A percentile compares a stretch with the other conserved stretches of the same genome.
Conservation (phyloP, 805 yeast genomes). For the Candida hungchunana region DNA sequence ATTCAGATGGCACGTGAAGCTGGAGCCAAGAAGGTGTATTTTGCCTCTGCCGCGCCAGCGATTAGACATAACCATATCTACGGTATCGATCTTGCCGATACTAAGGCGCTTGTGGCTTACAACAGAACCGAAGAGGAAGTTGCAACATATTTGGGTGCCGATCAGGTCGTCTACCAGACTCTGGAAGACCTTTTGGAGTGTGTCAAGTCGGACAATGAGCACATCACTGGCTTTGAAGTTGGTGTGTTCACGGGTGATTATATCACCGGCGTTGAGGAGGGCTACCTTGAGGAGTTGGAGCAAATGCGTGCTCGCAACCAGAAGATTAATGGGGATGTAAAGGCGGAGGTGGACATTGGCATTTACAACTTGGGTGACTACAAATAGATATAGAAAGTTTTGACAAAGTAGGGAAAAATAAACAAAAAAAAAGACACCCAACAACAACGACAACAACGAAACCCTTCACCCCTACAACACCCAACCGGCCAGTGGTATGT, state of each 20-base stretch:
- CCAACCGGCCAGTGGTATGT: too few relatives aligned
- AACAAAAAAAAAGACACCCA: too few relatives aligned
- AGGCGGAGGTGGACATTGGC: conserved; percentile 74
- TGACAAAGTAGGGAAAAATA: neutral
- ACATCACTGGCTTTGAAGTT: conserved; percentile 71
- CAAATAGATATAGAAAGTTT: conserved; percentile 12
- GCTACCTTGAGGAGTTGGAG: conserved; percentile 78
- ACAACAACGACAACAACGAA: too few relatives aligned
- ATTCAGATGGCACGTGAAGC: conserved; percentile 99
- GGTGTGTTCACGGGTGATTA: conserved; percentile 96
- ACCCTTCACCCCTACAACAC: too few relatives aligned
- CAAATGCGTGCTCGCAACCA: conserved; percentile 76
- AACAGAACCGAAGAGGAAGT: conserved; percentile 71
- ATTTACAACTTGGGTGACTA: conserved; percentile 57
- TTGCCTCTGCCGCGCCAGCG: conserved; percentile 98
- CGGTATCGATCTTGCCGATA: conserved; percentile 96
- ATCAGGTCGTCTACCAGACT: conserved; percentile 83
- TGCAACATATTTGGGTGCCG: conserved; percentile 80
- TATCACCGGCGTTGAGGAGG: conserved; percentile 89
- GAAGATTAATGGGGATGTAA: conserved; percentile 57
- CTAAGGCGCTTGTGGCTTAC: conserved; percentile 88
- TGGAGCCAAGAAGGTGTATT: conserved; percentile 91
- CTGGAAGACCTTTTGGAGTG: conserved; percentile 80
- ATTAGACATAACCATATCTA: conserved; percentile 93
- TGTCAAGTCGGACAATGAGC: conserved; percentile 46